Percentiles rank a stretch among this genome's conserved stretches.
Conservation (phyloP, 2,329 filamentous ascomycete genomes). For the Alternaria gaisen region DNA sequence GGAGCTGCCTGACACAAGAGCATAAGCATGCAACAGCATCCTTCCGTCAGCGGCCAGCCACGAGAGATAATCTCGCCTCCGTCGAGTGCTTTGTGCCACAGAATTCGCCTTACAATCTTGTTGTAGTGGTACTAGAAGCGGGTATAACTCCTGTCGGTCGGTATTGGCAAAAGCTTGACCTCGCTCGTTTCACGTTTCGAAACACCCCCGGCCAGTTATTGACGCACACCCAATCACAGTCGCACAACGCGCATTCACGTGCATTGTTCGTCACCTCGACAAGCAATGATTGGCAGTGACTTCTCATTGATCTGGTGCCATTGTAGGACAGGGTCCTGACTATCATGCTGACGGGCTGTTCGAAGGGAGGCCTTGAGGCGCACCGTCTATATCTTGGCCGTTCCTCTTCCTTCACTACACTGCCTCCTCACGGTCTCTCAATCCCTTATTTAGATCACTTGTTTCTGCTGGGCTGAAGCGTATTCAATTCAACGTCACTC, state of each 20-base stretch:
- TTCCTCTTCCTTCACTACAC: constrained; percentile 18
- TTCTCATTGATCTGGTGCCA: constrained; percentile 1
- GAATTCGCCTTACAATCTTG: not conserved
- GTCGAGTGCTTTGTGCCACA: not conserved
- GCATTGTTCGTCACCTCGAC: not conserved
- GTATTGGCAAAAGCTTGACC: constrained; percentile 35
- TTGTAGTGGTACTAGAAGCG: constrained; percentile 4
- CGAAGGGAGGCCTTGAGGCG: constrained; percentile 13
- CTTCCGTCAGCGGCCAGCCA: not conserved
- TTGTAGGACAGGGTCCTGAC: constrained; percentile 1
- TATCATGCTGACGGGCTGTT: constrained; percentile 5
- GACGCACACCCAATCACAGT: constrained; percentile 27
- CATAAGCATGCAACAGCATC: not conserved
- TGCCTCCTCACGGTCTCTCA: constrained; percentile 23
- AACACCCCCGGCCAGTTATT: constrained; percentile 20
- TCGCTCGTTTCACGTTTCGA: constrained; percentile 38
- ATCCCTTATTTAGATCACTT: constrained; percentile 21
- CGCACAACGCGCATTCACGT: constrained; percentile 20
- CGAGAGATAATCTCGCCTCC: not conserved
- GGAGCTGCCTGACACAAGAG: not conserved
- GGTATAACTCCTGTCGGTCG: constrained; percentile 4
- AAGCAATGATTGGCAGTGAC: constrained; percentile 23
- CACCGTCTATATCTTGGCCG: constrained; percentile 21
- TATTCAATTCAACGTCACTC: constrained; percentile 17
- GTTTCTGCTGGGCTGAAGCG: constrained; percentile 23